Conservation (phyloP, 805 yeast genomes). For the Grigorovia jiainica region DNA sequence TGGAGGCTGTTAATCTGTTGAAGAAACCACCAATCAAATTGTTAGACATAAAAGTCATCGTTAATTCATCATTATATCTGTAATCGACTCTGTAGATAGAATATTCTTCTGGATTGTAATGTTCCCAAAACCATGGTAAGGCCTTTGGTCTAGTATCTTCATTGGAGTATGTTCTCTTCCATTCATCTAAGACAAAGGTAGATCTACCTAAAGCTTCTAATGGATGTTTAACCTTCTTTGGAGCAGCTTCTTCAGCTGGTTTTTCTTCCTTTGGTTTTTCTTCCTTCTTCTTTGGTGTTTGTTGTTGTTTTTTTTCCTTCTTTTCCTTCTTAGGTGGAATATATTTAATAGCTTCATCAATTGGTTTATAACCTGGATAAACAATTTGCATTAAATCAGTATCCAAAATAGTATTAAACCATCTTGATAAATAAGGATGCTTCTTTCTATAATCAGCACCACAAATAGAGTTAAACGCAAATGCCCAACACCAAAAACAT, state of each 20-base stretch:
- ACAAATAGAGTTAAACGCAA: conserved; percentile 50
- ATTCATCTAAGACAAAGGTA: conserved; percentile 89
- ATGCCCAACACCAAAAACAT: conserved; percentile 38
- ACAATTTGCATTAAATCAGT: conserved; percentile 39
- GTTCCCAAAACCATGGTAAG: conserved; percentile 97
- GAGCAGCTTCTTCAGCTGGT: conserved; percentile 34
- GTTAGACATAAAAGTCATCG: conserved; percentile 96
- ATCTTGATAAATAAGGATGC: conserved; percentile 57
- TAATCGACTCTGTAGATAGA: conserved; percentile 90
- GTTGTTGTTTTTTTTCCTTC: conserved; percentile 40
- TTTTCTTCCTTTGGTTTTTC: conserved; percentile 12
- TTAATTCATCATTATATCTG: conserved; percentile 97
- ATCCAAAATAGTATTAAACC: conserved; percentile 50
- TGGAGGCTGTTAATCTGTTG: conserved; percentile 85
- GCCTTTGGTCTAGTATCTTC: conserved; percentile 92
- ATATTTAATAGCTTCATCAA: conserved; percentile 45
- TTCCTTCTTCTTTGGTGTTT: conserved; percentile 17
- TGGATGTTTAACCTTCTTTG: conserved; percentile 85
- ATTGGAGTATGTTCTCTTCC: conserved; percentile 95
- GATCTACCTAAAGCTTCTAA: conserved; percentile 71
- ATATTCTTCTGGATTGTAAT: conserved; percentile 87
- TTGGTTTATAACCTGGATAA: conserved; percentile 45
- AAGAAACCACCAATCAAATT: conserved; percentile 97
- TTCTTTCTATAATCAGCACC: conserved; percentile 55
- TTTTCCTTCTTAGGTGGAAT: conserved; percentile 55